Evolutionary conservation across 768 basidiomycete genomes (phyloP).

Genomic region (Podaxis mareebaensis): DNA sequence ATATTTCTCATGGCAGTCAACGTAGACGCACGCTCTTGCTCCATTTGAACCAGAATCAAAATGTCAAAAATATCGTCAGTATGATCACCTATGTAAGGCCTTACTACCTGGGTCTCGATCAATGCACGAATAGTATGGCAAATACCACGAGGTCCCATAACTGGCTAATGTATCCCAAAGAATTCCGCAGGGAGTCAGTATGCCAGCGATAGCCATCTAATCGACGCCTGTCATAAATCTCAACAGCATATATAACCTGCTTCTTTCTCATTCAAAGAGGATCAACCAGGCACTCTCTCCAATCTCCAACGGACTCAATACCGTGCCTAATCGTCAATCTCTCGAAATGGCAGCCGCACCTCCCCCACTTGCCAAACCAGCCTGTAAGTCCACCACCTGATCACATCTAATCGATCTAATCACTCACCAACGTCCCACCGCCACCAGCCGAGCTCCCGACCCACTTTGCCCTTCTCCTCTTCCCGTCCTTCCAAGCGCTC

Average conservation of each 20-base stretch:
- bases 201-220: not conserved
- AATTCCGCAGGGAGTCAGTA: not conserved
- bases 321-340: not conserved
- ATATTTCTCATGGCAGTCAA: no score
- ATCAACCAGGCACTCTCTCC: not conserved
- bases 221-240: not conserved
- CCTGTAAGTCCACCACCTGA: slow-evolving; percentile 1
- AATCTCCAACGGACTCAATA: not conserved
- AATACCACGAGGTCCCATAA: no score
- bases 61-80: not conserved
- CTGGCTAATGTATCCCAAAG: not conserved
- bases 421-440: not conserved
- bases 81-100: not conserved
- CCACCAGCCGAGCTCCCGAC: slow-evolving; percentile 23
- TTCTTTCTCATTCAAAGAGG: not conserved
- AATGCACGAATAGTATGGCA: not conserved
- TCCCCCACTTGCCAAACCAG: slow-evolving; percentile 12
- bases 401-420: not conserved
- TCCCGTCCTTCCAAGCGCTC: slow-evolving; percentile 34
- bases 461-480: slow-evolving; percentile 30
- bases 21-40: not conserved
- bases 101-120: not conserved
- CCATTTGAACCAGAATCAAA: not conserved
- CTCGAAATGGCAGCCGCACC: slow-evolving; percentile 10
- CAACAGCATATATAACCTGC: not conserved